Base-by-base conservation (phyloP, 1,284 basidiomycete genomes). In the Sanghuangporus sanghuang region DNA sequence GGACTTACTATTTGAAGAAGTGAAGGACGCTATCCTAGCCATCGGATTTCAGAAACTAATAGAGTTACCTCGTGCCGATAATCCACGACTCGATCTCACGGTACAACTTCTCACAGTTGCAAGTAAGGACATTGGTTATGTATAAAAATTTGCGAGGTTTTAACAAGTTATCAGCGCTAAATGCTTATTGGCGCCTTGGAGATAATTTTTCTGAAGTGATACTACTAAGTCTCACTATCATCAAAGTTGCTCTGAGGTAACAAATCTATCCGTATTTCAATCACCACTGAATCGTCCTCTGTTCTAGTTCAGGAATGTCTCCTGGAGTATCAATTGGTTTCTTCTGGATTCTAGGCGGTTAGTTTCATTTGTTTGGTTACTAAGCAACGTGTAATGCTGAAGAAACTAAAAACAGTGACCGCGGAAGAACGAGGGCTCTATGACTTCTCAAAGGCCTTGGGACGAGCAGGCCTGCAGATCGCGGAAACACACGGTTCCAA, bases 271-370 rank as follows among this genome's bases (percentile, higher is more conserved):
- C 57, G 52, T 11, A 14, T 23, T 6, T n/a, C 18, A 23, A 38
- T 58, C 50, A 14, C 32, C 35, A 35, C 8, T 38, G 16, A 55
- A 38, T 63, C 32, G 66, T 11, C 63, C 42, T 11, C 3, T 11
- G 59, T 63, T 64, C 7, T 61, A 88, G 85, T 36, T 82, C 79
- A 63, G 87, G 87, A 1, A 85, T 90, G 77, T 80, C 84, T 42
- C 80, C 86, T 21, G 86, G 86, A 9, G 85, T 85, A 11, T 82
- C 85, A 0, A 72, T 86, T 11, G 87, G 87, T 5, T 86, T 90
- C 71, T 86, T 89, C 69, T 89, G 85, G 85, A 81, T 82, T n/a
- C 71, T 88, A 6, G 83, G 81, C 72, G 84, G 85, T 85, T 67
- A 35, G 73, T 67, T 32, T 1, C 16, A 8, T 32, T 9, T 14